Evolutionary conservation across 2,329 filamentous ascomycete species (phyloP).

Genomic region (Diplocarpon mali): DNA sequence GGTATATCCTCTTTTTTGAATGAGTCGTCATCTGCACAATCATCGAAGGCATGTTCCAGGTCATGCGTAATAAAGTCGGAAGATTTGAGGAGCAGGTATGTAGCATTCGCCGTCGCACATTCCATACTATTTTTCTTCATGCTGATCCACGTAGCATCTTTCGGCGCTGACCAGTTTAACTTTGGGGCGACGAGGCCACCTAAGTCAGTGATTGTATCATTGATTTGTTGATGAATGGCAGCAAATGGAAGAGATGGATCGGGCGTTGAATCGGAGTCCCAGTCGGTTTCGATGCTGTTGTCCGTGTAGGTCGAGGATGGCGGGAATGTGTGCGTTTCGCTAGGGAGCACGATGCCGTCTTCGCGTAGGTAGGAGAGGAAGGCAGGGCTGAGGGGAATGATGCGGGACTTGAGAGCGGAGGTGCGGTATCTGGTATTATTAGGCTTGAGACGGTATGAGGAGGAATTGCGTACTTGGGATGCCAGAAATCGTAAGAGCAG

Average conservation of each 20-base stretch:
- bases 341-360: slow-evolving; percentile 82
- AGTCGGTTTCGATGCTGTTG: slow-evolving; percentile 43
- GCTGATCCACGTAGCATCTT: slow-evolving; percentile 90
- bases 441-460: not conserved
- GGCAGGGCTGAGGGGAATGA: slow-evolving; percentile 62
- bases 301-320: slow-evolving; percentile 20
- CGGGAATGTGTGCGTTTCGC: slow-evolving; percentile 35
- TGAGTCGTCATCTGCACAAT: slow-evolving; percentile 35
- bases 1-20: slow-evolving; percentile 29
- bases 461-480: slow-evolving; percentile 48
- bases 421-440: slow-evolving; percentile 52
- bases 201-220: slow-evolving; percentile 65
- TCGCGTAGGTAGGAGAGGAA: slow-evolving; percentile 83
- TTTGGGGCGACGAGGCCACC: slow-evolving; percentile 85
- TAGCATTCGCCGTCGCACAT: slow-evolving; percentile 77
- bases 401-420: slow-evolving; percentile 73
- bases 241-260: slow-evolving; percentile 36
- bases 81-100: slow-evolving; percentile 88
- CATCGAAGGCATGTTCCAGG: slow-evolving; percentile 85
- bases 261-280: slow-evolving; percentile 33
- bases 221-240: slow-evolving; percentile 67
- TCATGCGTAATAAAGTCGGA: slow-evolving; percentile 94
- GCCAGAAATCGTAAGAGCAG: slow-evolving; percentile 91
- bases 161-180: slow-evolving; percentile 93
- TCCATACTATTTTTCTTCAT: slow-evolving; percentile 79